Evolutionary conservation across 2,329 filamentous ascomycete species (phyloP), one percentile per base, ranked within the genome.

Genomic region (Thelonectria rubi): DNA sequence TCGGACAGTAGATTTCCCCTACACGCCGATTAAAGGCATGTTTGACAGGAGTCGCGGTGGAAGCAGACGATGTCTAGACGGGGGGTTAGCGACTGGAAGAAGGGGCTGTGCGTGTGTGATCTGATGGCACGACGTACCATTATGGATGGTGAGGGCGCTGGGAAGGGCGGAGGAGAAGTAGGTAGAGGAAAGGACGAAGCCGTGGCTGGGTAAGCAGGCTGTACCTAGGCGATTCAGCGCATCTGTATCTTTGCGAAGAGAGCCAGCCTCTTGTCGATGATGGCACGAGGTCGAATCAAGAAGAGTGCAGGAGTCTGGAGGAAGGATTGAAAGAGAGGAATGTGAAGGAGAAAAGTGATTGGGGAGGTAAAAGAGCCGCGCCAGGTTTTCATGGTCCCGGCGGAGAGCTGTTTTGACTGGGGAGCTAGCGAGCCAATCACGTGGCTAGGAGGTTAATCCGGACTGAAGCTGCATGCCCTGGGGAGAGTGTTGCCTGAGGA

Each of bases 1-100:
- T 99, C 34, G 91, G 91, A 50, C 92, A 88, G 74, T 93, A 94
- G 71, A 94, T 88, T 69, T 94, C 90, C 69, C 94, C 90, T 60
- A 96, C 88, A 74, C 92, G 91, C 75, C 85, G 84, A 72, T 95
- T 90, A 78, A 97, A 97, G 66, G 85, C 81, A 78, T 91, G 87
- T 77, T 86, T 89, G 73, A 84, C 80, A 64, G 91, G 88, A 72
- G 89, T 91, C 55, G 90, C 83, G 56, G 89, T 90, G 63, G 91
- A 92, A 70, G 91, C 82, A 64, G 91, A 89, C 71, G 91, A 93
- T 76, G 86, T 85, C 88, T 90, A 76, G 46, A 42, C 55, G 37
- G 49, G 20, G 34, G 51, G 64, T 71, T 40, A 71, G 67, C 49
- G 55, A 50, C 58, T 60, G 61, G 47, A 48, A 55, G 46, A 40